These are phyloP conservation scores for Artemisia annua DNA, from an alignment of 129 eudicot genomes.

Conservation along the genomic window DNA sequence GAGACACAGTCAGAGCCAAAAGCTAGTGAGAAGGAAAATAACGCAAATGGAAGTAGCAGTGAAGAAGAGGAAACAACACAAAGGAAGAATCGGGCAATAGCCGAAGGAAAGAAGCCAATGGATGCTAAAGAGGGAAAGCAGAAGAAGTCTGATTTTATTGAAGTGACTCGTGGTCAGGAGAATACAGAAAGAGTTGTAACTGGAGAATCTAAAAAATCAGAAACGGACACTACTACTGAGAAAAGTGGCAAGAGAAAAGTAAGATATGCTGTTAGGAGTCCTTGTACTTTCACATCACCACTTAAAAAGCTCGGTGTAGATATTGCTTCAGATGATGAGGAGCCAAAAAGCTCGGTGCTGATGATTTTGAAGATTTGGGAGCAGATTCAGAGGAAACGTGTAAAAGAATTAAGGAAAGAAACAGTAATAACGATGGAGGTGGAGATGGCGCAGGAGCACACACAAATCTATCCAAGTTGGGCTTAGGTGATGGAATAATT, in stretches of 20 bases:
- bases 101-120: conserved; percentile 12
- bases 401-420: neutral
- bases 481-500: neutral
- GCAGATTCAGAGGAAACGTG: conserved; percentile 4
- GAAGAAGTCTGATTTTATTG: neutral
- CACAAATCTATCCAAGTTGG: neutral
- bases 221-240: neutral
- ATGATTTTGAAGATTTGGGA: neutral
- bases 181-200: neutral
- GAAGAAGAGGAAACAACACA: neutral
- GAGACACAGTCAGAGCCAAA: neutral
- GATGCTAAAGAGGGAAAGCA: neutral
- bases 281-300: neutral
- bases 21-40: neutral
- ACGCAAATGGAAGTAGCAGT: neutral
- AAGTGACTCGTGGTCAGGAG: neutral
- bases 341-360: neutral
- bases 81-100: neutral
- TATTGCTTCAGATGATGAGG: neutral
- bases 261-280: conserved; percentile 3
- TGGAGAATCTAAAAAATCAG: neutral
- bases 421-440: neutral
- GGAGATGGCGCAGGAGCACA: neutral
- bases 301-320: neutral
- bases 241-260: neutral